Base-by-base conservation (phyloP, 2,329 filamentous ascomycete species). In the Tolypocladium album region DNA sequence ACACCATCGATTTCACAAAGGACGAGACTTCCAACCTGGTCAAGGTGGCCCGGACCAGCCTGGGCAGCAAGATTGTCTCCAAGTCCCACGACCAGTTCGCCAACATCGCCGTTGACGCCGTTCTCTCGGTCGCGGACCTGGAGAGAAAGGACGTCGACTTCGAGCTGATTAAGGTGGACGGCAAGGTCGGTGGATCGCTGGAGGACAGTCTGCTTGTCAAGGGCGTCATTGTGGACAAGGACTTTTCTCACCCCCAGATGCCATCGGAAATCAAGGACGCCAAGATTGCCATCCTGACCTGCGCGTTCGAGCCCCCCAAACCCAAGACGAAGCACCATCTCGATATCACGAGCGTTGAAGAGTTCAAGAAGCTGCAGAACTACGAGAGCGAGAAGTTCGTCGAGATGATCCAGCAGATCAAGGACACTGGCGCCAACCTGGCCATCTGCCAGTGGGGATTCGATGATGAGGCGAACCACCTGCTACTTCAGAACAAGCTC, bases 401-500 rank as follows among this genome's bases (percentile, higher is more conserved):
- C 61, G 93, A 97, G 79, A 99, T 99, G 94, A 97, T 99, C 69
- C 83, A 95, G 72, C 90, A 97, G 77, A 94, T 99, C 80, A 99
- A 99, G 80, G 90, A 90, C 69, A 95, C 93, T 0, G 94, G 94
- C 63, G 94, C 94, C 65, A 99, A 99, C 78, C 83, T 99, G 62
- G 94, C 92, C 64, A 96, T 99, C 71, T 99, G 94, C 78, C 95
- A 99, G 75, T 99, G 95, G 94, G 94, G 94, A 66, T 99, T 99
- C 72, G 94, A 99, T 72, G 94, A 99, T 71, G 94, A 99, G 79
- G 94, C 94, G 64, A 99, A 99, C 79, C 94, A 99, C 76, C 79
- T 99, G 62, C 84, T 99, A 42, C 86, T 99, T 63, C 95, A 97
- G 78, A 97, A 97, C 81, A 82, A 94, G 70, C 85, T 99, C 11